Evolutionary conservation across 1,284 basidiomycete species (phyloP), one percentile per base, ranked within the genome.

Genomic region (Cerioporus squamosus): DNA sequence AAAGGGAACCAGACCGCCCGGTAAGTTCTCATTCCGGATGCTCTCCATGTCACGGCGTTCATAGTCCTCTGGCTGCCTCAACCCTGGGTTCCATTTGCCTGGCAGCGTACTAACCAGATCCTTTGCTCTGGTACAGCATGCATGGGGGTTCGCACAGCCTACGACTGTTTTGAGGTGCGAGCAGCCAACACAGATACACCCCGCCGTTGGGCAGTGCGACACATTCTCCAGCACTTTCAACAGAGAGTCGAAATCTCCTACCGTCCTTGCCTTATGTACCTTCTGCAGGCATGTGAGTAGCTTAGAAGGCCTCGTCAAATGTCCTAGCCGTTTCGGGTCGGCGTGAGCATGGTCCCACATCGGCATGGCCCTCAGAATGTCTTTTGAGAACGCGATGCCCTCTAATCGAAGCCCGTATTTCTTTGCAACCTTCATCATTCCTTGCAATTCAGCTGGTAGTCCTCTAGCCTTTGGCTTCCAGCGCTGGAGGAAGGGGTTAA

Each of bases 331-430:
- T 14, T 5, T 2, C 22, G 15, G 2, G 18, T 56, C 31, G 0
- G 43, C 40, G 5, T 44, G 14, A 1, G 14, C 2, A 48, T 71
- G 69, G 39, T 67, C 60, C 67, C 69, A 74, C 5, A 69, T 59
- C 0, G 72, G 72, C 0, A 73, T 53, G 0, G 9, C 2, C 2
- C 42, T 15, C 15, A 61, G 39, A 0, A 65, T 36, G 10, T 60
- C 39, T 1, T 29, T 2, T 0, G 60, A 38, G 5, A 66, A 55
- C 8, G 63, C 48, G 2, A 39, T 20, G 3, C 48, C 48, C 26
- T 50, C 48, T 4, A 26, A n/a, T 3, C 48, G 2, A 3, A 40
- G 4, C 1, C 15, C 17, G 17, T 39, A 50, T 15, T 50, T 50
- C 33, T 26, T 24, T 7, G 36, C 36, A 1, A 40, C 17, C 3